These are phyloP conservation scores for Cercospora sp. DNA, from an alignment of 2,329 filamentous ascomycete genomes.

Conservation along the genomic window DNA sequence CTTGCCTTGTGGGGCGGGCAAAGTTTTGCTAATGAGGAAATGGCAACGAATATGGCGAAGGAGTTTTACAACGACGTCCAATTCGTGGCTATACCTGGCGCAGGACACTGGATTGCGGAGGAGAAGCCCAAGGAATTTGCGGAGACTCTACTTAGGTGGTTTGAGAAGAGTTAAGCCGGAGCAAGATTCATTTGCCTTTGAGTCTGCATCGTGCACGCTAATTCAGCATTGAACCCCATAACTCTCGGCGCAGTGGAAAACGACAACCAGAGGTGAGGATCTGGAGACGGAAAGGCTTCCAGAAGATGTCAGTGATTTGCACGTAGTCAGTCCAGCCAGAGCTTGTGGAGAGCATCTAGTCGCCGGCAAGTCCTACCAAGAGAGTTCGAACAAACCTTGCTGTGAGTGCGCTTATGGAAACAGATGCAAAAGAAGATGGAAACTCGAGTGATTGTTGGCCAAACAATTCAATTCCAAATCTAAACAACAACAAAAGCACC, in stretches of 20 bases:
- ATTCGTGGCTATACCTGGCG: slow-evolving; percentile 32
- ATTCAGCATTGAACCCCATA: neutral
- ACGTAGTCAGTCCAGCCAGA: neutral
- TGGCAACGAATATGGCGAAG: slow-evolving; percentile 28
- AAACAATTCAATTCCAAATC: neutral
- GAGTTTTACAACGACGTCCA: slow-evolving; percentile 40
- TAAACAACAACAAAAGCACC: neutral
- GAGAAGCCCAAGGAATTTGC: slow-evolving; percentile 45
- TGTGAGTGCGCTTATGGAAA: neutral
- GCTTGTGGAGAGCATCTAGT: neutral
- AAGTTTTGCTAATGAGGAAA: slow-evolving; percentile 36
- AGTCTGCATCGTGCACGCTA: neutral
- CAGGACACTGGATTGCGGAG: slow-evolving; percentile 44
- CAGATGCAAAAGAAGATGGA: neutral
- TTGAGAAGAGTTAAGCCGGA: slow-evolving; percentile 26
- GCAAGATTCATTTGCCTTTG: neutral
- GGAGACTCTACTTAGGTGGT: slow-evolving; percentile 36
- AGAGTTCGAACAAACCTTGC: neutral
- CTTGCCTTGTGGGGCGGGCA: slow-evolving; percentile 38
- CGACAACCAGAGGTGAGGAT: neutral
- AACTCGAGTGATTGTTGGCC: neutral
- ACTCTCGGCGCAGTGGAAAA: neutral
- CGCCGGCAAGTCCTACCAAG: neutral
- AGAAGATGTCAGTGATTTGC: too few species aligned
- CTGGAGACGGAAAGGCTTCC: neutral